A percentile compares a stretch with the other conserved stretches of the same genome.
Evolutionary conservation across 192 early-diverging fungal genomes (phyloP).

Genomic region (Mortierella antarctica): DNA sequence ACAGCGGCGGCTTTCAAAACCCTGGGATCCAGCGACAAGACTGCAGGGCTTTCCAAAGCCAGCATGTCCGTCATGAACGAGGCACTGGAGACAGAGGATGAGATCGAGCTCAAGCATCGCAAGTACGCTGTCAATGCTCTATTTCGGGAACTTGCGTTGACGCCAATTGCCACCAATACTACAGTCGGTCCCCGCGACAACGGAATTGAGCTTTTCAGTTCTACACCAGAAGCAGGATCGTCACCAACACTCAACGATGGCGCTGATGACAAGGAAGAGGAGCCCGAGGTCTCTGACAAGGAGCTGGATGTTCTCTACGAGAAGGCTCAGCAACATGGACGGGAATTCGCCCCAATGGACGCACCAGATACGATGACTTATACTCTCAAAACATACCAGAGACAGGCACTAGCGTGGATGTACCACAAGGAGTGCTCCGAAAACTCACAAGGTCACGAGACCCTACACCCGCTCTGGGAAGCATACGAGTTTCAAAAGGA

Average conservation of each 20-base stretch:
- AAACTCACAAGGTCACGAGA: conserved; percentile 15
- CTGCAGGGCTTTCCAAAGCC: neutral
- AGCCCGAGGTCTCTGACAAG: conserved; percentile 61
- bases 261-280: conserved; percentile 33
- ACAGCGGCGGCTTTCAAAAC: conserved; percentile 29
- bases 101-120: conserved; percentile 38
- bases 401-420: conserved; percentile 67
- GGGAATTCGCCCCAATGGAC: conserved; percentile 57
- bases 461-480: conserved; percentile 67
- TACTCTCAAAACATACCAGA: conserved; percentile 60
- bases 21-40: conserved; percentile 4
- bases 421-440: conserved; percentile 50
- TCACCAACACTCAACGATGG: conserved; percentile 10
- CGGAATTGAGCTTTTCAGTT: conserved; percentile 22
- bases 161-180: conserved; percentile 39
- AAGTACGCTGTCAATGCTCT: conserved; percentile 44
- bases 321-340: conserved; percentile 64
- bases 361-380: conserved; percentile 56
- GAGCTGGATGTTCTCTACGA: conserved; percentile 65
- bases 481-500: conserved; percentile 59
- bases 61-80: conserved; percentile 23
- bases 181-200: conserved; percentile 25
- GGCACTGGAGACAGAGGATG: conserved; percentile 30
- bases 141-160: conserved; percentile 29
- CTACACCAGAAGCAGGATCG: conserved; percentile 17